Percentiles rank a stretch among this genome's conserved stretches.
These are phyloP conservation scores for Neurospora tetraspora DNA, from an alignment of 495 filamentous ascomycete species.

Conservation along the genomic window DNA sequence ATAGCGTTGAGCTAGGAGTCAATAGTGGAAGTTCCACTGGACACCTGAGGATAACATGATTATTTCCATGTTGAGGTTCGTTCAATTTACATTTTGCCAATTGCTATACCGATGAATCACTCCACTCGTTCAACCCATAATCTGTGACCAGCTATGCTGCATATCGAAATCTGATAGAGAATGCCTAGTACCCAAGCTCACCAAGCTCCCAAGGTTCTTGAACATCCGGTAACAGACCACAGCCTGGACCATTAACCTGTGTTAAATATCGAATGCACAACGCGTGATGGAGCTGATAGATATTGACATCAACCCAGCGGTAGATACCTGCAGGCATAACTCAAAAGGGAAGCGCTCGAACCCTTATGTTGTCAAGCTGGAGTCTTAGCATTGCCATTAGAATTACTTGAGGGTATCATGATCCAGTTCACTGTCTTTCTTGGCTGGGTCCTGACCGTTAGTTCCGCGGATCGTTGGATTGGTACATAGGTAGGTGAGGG, in stretches of 20 bases:
- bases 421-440: background rate
- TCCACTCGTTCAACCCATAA: background rate
- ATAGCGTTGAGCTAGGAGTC: background rate
- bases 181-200: no score
- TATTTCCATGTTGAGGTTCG: background rate
- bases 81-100: background rate
- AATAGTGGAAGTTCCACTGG: no score
- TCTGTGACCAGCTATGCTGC: background rate
- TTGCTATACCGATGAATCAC: background rate
- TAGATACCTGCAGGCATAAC: background rate
- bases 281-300: background rate
- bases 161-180: background rate
- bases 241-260: background rate
- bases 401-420: background rate
- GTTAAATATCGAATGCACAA: no score
- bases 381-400: background rate
- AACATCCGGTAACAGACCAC: background rate
- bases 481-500: background rate
- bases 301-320: background rate
- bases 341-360: background rate
- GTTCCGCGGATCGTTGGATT: background rate
- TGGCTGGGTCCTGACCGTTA: background rate
- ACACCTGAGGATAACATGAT: background rate
- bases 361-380: background rate
- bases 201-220: background rate